Percentiles rank a stretch among this genome's conserved stretches.
These are phyloP conservation scores for Botrytis hyacinthi DNA, from an alignment of 2,329 filamentous ascomycete species.

Conservation along the genomic window DNA sequence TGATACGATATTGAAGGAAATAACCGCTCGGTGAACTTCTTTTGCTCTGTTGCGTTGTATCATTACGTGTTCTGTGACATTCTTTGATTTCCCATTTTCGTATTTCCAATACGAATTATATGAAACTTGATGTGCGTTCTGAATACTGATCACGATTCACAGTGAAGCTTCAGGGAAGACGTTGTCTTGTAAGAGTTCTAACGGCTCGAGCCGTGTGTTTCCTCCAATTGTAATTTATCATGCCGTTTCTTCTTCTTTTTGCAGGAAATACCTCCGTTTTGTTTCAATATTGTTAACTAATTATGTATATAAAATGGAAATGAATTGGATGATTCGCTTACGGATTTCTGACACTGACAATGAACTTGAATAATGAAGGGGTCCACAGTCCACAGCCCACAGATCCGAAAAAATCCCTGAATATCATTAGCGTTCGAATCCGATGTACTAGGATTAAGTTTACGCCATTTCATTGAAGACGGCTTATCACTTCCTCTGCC, in stretches of 20 bases:
- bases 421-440: neutral
- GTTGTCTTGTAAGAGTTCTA: neutral
- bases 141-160: neutral
- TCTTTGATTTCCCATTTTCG: neutral
- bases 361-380: slow-evolving; percentile 11
- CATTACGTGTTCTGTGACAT: slow-evolving; percentile 9
- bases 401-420: slow-evolving; percentile 8
- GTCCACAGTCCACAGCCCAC: neutral
- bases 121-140: neutral
- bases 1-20: neutral
- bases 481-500: neutral
- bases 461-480: slow-evolving; percentile 1
- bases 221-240: neutral
- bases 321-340: slow-evolving; percentile 2
- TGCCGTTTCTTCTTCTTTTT: neutral
- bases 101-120: neutral
- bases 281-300: neutral
- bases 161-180: neutral
- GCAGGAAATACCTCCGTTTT: neutral
- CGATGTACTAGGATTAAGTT: neutral
- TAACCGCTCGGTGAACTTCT: neutral
- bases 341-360: neutral
- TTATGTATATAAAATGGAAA: neutral
- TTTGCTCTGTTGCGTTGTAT: neutral
- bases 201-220: neutral